Percentiles rank a stretch among this genome's conserved stretches.
These are phyloP conservation scores for Chrysanthemum lavandulifolium DNA, from an alignment of 129 eudicot genomes.

Conservation along the genomic window DNA sequence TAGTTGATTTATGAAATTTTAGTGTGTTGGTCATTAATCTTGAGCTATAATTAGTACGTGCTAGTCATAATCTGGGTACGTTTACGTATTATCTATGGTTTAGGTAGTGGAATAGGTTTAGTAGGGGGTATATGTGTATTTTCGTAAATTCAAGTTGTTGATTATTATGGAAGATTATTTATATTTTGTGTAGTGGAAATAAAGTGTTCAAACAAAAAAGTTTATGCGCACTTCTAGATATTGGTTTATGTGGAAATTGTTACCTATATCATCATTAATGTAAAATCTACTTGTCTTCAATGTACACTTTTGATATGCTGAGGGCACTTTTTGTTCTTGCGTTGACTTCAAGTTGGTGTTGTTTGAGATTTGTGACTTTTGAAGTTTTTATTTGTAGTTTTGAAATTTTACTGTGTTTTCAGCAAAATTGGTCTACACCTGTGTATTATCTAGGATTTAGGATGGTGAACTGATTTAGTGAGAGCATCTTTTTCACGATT, in stretches of 20 bases:
- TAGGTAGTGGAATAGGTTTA: conserved; percentile 6
- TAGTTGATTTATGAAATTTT: background rate
- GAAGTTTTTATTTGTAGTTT: background rate
- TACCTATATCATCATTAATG: background rate
- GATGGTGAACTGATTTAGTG: background rate
- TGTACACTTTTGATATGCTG: background rate
- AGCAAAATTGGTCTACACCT: background rate
- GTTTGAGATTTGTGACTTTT: background rate
- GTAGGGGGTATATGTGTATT: background rate
- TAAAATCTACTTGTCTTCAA: background rate
- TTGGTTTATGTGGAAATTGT: too few species aligned
- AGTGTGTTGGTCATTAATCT: too few species aligned
- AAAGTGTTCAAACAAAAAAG: too few species aligned
- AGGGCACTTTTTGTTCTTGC: background rate
- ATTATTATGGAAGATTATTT: background rate
- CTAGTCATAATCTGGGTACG: conserved; percentile 10
- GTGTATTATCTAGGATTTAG: background rate
- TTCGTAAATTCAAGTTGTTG: background rate
- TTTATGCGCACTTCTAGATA: too few species aligned
- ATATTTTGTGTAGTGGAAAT: background rate
- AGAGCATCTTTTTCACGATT: background rate
- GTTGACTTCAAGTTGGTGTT: background rate
- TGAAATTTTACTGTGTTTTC: background rate
- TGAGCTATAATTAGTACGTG: too few species aligned
- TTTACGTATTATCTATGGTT: conserved; percentile 16